These are phyloP conservation scores for Chalciporus sp. DNA, from an alignment of 1,284 basidiomycete species.

Conservation along the genomic window DNA sequence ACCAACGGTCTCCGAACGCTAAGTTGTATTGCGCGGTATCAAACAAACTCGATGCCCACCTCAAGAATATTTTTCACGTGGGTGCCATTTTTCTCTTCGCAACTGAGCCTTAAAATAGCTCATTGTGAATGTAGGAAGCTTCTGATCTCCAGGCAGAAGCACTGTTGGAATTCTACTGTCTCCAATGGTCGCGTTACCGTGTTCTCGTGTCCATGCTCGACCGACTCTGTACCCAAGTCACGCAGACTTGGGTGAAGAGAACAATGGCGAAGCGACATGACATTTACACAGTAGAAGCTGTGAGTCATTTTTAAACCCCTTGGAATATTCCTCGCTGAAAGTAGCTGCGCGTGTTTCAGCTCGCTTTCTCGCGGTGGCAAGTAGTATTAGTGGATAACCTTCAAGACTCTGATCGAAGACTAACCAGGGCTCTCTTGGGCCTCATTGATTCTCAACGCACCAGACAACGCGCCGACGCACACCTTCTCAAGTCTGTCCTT, in stretches of 20 bases:
- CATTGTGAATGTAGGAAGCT: not conserved
- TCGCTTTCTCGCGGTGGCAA: not conserved
- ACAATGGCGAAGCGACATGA: not conserved
- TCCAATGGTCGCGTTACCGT: not conserved
- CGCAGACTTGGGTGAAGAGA: not conserved
- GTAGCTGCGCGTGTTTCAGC: not conserved
- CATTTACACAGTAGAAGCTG: not conserved
- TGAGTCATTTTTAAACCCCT: not conserved
- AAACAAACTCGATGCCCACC: not conserved
- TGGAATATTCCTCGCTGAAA: not conserved
- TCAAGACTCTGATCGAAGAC: not conserved
- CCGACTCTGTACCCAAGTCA: not conserved
- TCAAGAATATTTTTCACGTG: not conserved
- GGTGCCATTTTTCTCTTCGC: not conserved
- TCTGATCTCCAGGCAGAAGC: not conserved
- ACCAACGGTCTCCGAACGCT: not conserved
- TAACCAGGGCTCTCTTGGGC: not conserved
- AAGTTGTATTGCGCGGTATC: not conserved
- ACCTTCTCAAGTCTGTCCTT: not conserved
- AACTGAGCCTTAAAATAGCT: not conserved
- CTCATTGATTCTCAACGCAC: not conserved
- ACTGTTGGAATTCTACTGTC: not conserved
- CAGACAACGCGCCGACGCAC: no score
- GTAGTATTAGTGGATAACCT: not conserved
- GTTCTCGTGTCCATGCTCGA: not conserved